Percentiles rank a stretch among this genome's conserved stretches.
Evolutionary conservation across 1,139 yeast genomes (phyloP).

Genomic region (Diutina siamensis): DNA sequence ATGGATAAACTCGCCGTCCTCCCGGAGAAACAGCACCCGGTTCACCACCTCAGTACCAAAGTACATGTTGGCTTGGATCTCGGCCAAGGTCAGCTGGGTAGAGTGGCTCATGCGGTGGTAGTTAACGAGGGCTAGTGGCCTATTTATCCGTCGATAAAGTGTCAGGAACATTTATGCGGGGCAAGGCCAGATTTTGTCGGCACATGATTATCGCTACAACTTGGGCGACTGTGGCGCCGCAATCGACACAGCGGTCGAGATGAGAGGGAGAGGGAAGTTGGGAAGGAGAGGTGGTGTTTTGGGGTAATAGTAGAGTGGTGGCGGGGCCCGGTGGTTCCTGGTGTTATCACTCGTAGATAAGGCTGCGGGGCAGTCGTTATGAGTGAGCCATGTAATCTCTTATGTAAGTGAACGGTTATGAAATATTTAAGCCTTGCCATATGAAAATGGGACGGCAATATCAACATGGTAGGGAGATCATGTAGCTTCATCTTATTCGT

Average conservation of each 20-base stretch:
- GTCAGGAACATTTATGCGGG: not conserved
- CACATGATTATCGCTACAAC: not conserved
- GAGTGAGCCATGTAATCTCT: too few species aligned
- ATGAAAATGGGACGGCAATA: too few species aligned
- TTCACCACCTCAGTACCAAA: slow-evolving; percentile 52
- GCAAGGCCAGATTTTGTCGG: not conserved
- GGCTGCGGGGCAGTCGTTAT: too few species aligned
- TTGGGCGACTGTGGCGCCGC: not conserved
- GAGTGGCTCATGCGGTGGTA: not conserved
- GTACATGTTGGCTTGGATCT: slow-evolving; percentile 11
- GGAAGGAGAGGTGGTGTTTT: not conserved
- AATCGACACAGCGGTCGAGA: not conserved
- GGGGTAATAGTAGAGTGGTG: too few species aligned
- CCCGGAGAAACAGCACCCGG: slow-evolving; percentile 69
- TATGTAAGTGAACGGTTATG: too few species aligned
- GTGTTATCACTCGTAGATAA: too few species aligned
- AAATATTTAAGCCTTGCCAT: too few species aligned
- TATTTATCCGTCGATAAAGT: not conserved
- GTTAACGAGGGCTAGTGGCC: not conserved
- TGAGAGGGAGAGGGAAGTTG: not conserved
- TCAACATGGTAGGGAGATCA: too few species aligned
- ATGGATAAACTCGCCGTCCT: slow-evolving; percentile 47
- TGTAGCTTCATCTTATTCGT: too few species aligned
- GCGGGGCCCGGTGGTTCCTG: too few species aligned
- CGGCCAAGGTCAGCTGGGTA: slow-evolving; percentile 1